Percentiles rank a stretch among this genome's conserved stretches.
phyloP scores from a whole-genome alignment of 805 yeast genomes.

The Lipomyces chichibuensis region DNA sequence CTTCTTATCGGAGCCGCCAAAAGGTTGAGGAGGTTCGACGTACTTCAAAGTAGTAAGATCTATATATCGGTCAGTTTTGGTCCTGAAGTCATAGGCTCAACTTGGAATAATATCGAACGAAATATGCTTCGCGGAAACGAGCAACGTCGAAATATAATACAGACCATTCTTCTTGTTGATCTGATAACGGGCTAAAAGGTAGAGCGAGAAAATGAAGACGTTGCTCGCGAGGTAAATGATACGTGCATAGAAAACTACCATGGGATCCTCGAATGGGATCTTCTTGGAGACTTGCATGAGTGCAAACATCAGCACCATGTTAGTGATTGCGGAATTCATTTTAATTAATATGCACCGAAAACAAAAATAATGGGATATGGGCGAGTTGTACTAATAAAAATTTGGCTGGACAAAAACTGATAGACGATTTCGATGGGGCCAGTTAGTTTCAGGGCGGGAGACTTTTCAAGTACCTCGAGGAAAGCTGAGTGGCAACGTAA shows the following conservation, averaged over 20 bases:
- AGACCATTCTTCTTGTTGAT: conserved; percentile 71
- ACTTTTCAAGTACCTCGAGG: not conserved
- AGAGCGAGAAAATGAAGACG: conserved; percentile 63
- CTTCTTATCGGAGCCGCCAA: conserved; percentile 70
- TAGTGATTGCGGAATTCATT: conserved; percentile 88
- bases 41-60: conserved; percentile 88
- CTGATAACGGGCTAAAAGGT: conserved; percentile 61
- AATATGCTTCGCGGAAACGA: not conserved
- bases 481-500: not conserved
- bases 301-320: conserved; percentile 86
- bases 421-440: not conserved
- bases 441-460: not conserved
- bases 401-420: not conserved
- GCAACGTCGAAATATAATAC: conserved; percentile 12
- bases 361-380: not conserved
- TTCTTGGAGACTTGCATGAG: conserved; percentile 94
- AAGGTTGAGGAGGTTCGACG: conserved; percentile 79
- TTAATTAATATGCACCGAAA: not conserved
- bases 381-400: not conserved
- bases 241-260: conserved; percentile 72
- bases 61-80: conserved; percentile 2
- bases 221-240: conserved; percentile 70
- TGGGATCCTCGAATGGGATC: conserved; percentile 85
- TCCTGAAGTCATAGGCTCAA: not conserved
- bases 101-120: not conserved